Conservation (phyloP, 306 rosid species). For the Amphicarpaea edgeworthii region DNA sequence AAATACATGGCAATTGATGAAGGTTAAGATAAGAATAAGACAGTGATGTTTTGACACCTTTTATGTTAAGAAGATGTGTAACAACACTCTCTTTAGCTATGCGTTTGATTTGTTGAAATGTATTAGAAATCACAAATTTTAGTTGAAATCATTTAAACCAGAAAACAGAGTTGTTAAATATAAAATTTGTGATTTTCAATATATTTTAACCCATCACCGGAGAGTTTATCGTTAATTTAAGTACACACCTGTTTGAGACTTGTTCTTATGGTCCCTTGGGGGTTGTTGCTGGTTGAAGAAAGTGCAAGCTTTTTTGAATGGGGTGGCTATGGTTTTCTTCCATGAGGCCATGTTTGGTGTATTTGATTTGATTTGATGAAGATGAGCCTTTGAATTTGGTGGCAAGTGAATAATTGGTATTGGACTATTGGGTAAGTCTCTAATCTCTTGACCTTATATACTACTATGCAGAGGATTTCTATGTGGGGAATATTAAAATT, state of each 20-base stretch:
- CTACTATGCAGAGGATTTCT: constrained; percentile 11
- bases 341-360: constrained; percentile 75
- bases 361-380: neutral
- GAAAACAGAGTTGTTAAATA: no score
- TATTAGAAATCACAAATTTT: no score
- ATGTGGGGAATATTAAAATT: constrained; percentile 33
- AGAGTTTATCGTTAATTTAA: no score
- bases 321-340: constrained; percentile 92
- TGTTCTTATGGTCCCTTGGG: constrained; percentile 63
- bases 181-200: no score
- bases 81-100: no score
- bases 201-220: no score
- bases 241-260: constrained; percentile 67
- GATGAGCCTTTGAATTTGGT: constrained; percentile 21
- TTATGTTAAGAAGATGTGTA: no score
- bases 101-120: no score
- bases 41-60: no score
- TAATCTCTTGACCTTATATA: constrained; percentile 35
- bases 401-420: neutral
- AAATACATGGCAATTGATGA: neutral
- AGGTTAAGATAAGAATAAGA: neutral
- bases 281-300: constrained; percentile 78
- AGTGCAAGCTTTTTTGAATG: constrained; percentile 89
- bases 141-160: no score
- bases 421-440: neutral